phyloP scores from a whole-genome alignment of 768 basidiomycete genomes.

The Solioccasus polychromus region DNA sequence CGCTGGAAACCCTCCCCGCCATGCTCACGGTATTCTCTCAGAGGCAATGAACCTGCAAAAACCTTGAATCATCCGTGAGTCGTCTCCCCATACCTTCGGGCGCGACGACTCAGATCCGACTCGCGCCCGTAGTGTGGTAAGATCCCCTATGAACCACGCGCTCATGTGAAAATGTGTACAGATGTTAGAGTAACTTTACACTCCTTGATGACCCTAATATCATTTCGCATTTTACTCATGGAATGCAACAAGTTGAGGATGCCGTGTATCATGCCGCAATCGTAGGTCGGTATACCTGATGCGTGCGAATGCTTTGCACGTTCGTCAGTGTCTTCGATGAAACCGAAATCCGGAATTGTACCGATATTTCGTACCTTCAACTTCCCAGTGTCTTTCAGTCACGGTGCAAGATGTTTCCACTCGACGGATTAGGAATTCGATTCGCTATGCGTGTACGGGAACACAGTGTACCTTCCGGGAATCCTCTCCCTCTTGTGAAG shows the following conservation, averaged over 20 bases:
- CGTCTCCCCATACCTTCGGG: background rate
- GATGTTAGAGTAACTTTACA: conserved; percentile 16
- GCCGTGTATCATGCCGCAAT: background rate
- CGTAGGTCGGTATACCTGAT: background rate
- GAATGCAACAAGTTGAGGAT: background rate
- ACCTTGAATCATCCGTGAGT: conserved; percentile 18
- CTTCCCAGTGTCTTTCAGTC: background rate
- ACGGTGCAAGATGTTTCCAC: background rate
- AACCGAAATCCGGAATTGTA: background rate
- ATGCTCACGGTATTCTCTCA: conserved; percentile 11
- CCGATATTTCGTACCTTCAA: background rate
- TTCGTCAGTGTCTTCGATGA: background rate
- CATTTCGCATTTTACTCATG: conserved; percentile 5
- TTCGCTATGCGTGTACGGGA: background rate
- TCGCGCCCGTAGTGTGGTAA: conserved; percentile 12
- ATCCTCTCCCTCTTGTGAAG: background rate
- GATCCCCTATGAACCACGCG: conserved; percentile 5
- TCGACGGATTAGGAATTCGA: background rate
- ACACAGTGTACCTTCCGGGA: background rate
- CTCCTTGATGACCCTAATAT: conserved; percentile 12
- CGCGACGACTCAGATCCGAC: background rate
- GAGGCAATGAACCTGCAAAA: conserved; percentile 33
- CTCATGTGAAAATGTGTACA: conserved; percentile 15
- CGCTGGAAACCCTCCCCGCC: background rate
- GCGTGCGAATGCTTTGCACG: background rate